These are phyloP conservation scores for Penicillium sp. DNA, from an alignment of 2,329 filamentous ascomycete species.

Conservation along the genomic window DNA sequence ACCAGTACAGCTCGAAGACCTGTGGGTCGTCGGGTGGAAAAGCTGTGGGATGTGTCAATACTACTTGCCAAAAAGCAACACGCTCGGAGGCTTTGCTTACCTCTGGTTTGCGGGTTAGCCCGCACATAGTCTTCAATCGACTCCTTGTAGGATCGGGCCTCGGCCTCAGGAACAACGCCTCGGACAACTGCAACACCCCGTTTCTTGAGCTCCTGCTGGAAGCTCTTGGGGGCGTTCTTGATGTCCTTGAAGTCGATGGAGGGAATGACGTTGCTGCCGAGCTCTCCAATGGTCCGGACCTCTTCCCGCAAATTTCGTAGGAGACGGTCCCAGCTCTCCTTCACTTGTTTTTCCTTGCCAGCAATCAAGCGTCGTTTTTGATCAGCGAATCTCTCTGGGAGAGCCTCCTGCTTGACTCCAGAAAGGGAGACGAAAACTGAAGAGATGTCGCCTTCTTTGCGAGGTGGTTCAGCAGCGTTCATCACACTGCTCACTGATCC, in stretches of 20 bases:
- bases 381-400: not conserved
- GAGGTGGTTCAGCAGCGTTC: not conserved
- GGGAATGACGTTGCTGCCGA: not conserved
- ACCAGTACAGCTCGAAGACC: not conserved
- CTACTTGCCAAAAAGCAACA: not conserved
- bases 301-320: not conserved
- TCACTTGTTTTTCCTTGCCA: not conserved
- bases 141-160: not conserved
- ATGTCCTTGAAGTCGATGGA: not conserved
- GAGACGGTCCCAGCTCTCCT: not conserved
- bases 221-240: not conserved
- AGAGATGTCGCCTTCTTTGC: not conserved
- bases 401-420: not conserved
- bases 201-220: not conserved
- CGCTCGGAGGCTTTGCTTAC: not conserved
- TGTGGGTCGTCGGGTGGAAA: not conserved
- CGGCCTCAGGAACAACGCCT: not conserved
- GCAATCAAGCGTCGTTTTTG: not conserved
- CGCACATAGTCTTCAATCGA: not conserved
- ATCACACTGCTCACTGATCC: not conserved
- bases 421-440: not conserved
- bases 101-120: not conserved
- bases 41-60: not conserved
- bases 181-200: not conserved
- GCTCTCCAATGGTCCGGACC: not conserved